Evolutionary conservation across 768 basidiomycete species (phyloP).

Genomic region (Termitomyces titanicus): DNA sequence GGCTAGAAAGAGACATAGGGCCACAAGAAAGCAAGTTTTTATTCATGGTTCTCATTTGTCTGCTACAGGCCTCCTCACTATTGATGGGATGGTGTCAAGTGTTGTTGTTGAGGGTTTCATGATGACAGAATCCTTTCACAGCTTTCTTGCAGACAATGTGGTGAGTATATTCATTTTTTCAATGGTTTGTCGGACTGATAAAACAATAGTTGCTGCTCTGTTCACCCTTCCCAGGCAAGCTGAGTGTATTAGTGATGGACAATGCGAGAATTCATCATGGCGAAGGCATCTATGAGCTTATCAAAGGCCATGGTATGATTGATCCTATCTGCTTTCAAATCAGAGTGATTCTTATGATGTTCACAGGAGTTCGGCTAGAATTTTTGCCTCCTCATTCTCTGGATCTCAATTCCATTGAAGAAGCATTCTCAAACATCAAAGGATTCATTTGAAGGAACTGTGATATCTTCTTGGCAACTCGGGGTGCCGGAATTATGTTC

Average conservation of each 20-base stretch:
- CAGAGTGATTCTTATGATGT: background rate
- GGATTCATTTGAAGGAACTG: slow-evolving; percentile 22
- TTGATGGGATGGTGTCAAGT: slow-evolving; percentile 27
- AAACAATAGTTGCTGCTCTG: slow-evolving; percentile 17
- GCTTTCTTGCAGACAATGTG: slow-evolving; percentile 23
- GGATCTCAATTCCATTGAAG: slow-evolving; percentile 36
- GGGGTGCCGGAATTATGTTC: slow-evolving; percentile 18
- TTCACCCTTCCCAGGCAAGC: slow-evolving; percentile 22
- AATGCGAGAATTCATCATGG: no score
- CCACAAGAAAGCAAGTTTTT: no score
- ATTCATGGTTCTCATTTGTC: slow-evolving; percentile 19
- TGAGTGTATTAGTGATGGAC: slow-evolving; percentile 27
- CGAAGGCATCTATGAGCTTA: slow-evolving; percentile 22
- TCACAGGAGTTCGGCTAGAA: slow-evolving; percentile 22
- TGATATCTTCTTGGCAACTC: slow-evolving; percentile 1
- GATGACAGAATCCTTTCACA: no score
- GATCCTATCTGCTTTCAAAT: background rate
- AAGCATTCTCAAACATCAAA: no score
- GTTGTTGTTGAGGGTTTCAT: no score
- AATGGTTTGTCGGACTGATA: no score
- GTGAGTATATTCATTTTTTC: slow-evolving; percentile 5
- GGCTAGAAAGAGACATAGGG: slow-evolving; percentile 19
- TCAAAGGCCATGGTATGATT: slow-evolving; percentile 4
- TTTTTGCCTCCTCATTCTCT: no score
- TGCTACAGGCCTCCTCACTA: slow-evolving; percentile 21